phyloP scores from a whole-genome alignment of 768 basidiomycete genomes.

The Mrakia hoshinonis region DNA sequence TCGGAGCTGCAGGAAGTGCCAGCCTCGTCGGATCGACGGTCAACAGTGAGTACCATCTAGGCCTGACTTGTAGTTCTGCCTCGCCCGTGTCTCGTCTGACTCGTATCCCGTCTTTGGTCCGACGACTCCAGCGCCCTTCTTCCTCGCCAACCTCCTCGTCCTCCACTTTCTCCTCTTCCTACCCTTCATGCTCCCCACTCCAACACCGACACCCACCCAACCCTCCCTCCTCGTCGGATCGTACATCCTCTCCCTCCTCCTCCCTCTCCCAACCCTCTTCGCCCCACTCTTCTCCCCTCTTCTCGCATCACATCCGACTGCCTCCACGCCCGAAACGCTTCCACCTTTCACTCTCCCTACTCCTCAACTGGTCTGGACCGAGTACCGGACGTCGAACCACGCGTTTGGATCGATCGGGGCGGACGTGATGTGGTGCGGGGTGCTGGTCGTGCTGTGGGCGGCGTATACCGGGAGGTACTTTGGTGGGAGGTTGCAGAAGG shows the following conservation, averaged over 20 bases:
- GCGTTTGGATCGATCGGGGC: no score
- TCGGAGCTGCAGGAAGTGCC: background rate
- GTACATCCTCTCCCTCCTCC: slow-evolving; percentile 48
- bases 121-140: slow-evolving; percentile 45
- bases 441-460: no score
- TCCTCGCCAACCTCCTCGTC: slow-evolving; percentile 48
- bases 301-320: background rate
- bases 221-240: slow-evolving; percentile 42
- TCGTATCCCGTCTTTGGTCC: no score
- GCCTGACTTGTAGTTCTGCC: background rate
- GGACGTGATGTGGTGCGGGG: no score
- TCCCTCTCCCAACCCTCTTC: slow-evolving; percentile 33
- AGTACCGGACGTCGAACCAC: no score
- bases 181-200: slow-evolving; percentile 45
- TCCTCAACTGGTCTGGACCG: no score
- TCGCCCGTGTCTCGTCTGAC: no score
- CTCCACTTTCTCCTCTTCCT: slow-evolving; percentile 55
- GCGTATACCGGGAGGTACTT: no score
- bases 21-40: background rate
- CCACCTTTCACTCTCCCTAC: background rate
- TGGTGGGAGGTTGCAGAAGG: no score
- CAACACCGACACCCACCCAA: slow-evolving; percentile 43
- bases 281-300: slow-evolving; percentile 38
- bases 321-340: background rate
- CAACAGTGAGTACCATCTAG: background rate